These are phyloP conservation scores for Trichoderma gracile DNA, from an alignment of 2,329 filamentous ascomycete genomes.

Conservation along the genomic window DNA sequence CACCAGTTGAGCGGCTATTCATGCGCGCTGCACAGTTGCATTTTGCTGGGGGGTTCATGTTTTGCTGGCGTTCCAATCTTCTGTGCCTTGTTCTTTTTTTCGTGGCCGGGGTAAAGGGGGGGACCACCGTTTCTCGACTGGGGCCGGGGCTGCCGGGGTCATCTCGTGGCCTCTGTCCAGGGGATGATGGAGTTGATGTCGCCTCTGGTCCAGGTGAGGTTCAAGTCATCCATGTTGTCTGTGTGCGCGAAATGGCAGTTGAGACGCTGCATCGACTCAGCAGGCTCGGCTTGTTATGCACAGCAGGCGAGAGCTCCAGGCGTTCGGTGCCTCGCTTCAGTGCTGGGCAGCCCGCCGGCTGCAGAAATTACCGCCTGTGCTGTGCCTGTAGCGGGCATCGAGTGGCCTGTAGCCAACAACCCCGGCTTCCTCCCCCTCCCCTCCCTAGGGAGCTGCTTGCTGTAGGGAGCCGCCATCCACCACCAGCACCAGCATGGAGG, in stretches of 20 bases:
- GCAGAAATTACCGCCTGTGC: no score
- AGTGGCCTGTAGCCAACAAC: no score
- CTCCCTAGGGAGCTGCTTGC: slow-evolving; percentile 12
- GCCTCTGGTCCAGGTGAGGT: background rate
- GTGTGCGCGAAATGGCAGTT: background rate
- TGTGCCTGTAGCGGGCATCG: no score
- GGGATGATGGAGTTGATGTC: background rate
- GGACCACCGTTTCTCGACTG: background rate
- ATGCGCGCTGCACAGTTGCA: background rate
- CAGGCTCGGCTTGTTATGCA: no score
- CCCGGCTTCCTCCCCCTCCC: background rate
- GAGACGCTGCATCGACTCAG: background rate
- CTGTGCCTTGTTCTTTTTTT: background rate
- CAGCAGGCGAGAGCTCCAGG: no score
- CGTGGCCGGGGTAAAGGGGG: background rate
- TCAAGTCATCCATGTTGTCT: background rate
- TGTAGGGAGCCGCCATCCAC: slow-evolving; percentile 18
- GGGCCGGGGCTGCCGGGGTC: background rate
- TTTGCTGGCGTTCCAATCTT: slow-evolving; percentile 2
- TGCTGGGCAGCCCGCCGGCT: no score
- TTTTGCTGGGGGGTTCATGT: no score
- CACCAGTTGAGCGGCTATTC: slow-evolving; percentile 18
- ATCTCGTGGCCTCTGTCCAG: slow-evolving; percentile 3
- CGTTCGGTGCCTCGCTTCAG: no score
- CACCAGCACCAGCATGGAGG: no score